Evolutionary conservation across 805 yeast genomes (phyloP), one percentile per base, ranked within the genome.

Genomic region (Spathaspora gorwiae): DNA sequence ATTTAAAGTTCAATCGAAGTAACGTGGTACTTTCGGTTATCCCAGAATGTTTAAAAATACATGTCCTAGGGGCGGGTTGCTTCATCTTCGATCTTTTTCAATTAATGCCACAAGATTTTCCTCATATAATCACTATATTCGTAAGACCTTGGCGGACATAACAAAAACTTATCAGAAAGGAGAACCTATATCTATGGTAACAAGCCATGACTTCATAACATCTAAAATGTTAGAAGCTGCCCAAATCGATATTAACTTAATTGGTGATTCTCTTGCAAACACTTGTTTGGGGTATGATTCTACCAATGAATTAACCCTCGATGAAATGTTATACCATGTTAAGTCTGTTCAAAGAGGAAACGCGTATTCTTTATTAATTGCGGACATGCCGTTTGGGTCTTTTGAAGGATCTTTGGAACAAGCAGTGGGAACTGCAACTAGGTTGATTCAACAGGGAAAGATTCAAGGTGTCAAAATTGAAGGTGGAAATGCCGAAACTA

Each of bases 251-350:
- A 73, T 83, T 47, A 72, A 83, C 6, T 72, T 92, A 2, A 83
- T 92, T 4, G 99, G 99, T 3, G 99, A 92, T 62, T 90, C 97
- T 0, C 66, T 94, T 26, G 89, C 97, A 0, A 92, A 90, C 97
- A 90, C 87, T 1, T 76, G 95, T 0, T 72, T 88, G 50, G 99
- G 99, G 0, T 83, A 84, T 57, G 73, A 72, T 2, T 81, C 85
- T 36, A 84, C 98, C 0, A 81, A 84, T 48, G 86, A 86, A 55
- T 65, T 94, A 26, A 75, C 83, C 2, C 77, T 89, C 42, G 90
- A 88, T 9, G 92, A 94, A 61, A 87, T 89, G 67, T 61, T 84
- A 29, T 85, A 81, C 59, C 88, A 87, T 54, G 82, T 85, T 35
- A 72, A 76, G 43, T 84, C 97, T 0, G 95, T 90, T 1, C 62